These are phyloP conservation scores for Castanea crenata DNA, from an alignment of 306 rosid genomes.

Conservation along the genomic window DNA sequence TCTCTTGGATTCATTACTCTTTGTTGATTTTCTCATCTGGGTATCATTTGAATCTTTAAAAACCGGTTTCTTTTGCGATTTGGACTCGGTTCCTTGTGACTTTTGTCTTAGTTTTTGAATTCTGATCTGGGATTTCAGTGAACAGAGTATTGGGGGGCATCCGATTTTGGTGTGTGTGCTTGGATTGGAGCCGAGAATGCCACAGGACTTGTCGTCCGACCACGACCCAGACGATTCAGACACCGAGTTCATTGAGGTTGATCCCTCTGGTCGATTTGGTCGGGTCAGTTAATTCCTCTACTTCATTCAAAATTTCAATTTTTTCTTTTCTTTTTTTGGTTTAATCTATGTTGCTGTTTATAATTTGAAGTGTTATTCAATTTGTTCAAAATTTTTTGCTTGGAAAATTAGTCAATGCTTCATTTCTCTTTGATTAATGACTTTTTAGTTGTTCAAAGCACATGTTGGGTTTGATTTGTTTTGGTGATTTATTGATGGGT, in stretches of 20 bases:
- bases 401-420: background rate
- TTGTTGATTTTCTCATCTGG: background rate
- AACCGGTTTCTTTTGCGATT: slow-evolving; percentile 2
- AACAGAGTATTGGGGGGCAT: slow-evolving; percentile 3
- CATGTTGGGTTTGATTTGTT: slow-evolving; percentile 13
- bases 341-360: background rate
- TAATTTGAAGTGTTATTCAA: background rate
- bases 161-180: background rate
- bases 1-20: background rate
- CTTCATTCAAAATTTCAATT: background rate
- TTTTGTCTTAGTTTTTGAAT: background rate
- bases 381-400: background rate
- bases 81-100: slow-evolving; percentile 3
- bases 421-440: background rate
- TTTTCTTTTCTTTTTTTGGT: no score
- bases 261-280: slow-evolving; percentile 87
- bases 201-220: slow-evolving; percentile 57
- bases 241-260: slow-evolving; percentile 75
- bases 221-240: slow-evolving; percentile 67
- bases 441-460: background rate
- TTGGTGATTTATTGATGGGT: slow-evolving; percentile 1
- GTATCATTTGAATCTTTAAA: background rate
- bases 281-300: slow-evolving; percentile 58
- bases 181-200: slow-evolving; percentile 41
- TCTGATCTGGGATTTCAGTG: background rate